Evolutionary conservation across 2,329 filamentous ascomycete genomes (phyloP).

Genomic region (Tolypocladium cylindrosporum): DNA sequence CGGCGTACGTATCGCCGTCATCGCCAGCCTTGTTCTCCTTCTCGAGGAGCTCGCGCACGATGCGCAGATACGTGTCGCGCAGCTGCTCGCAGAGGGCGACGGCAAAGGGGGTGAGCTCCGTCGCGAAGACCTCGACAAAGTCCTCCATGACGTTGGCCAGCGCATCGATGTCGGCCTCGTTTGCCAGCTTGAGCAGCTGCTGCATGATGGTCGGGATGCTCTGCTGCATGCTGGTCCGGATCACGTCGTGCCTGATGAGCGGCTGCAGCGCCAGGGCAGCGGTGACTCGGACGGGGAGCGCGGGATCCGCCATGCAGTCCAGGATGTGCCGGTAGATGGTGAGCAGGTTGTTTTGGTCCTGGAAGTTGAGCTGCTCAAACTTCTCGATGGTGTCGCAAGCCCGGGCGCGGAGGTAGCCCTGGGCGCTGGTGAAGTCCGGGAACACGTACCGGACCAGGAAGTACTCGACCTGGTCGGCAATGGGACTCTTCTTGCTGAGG

Average conservation of each 20-base stretch:
- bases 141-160: conserved; percentile 99
- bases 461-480: conserved; percentile 94
- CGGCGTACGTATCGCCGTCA: conserved; percentile 71
- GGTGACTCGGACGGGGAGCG: conserved; percentile 86
- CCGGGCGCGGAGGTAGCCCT: conserved; percentile 86
- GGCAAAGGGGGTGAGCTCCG: conserved; percentile 91
- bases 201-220: conserved; percentile 99
- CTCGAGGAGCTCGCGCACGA: conserved; percentile 83
- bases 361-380: conserved; percentile 94
- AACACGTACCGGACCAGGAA: conserved; percentile 98
- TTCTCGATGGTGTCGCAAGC: conserved; percentile 97
- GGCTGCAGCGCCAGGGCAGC: conserved; percentile 90
- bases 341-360: conserved; percentile 89
- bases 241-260: conserved; percentile 88
- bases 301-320: conserved; percentile 92
- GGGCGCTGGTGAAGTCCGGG: conserved; percentile 87
- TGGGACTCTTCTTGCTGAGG: conserved; percentile 94
- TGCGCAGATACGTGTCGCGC: conserved; percentile 89
- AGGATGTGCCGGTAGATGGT: conserved; percentile 95
- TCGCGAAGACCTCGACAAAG: conserved; percentile 97
- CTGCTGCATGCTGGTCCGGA: conserved; percentile 90
- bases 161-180: conserved; percentile 95
- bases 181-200: conserved; percentile 90
- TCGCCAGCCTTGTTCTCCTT: conserved; percentile 70
- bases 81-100: conserved; percentile 93